A percentile compares a stretch with the other conserved stretches of the same genome.
Evolutionary conservation across 371 early-diverging fungal genomes (phyloP).

Genomic region (Circinella minor): DNA sequence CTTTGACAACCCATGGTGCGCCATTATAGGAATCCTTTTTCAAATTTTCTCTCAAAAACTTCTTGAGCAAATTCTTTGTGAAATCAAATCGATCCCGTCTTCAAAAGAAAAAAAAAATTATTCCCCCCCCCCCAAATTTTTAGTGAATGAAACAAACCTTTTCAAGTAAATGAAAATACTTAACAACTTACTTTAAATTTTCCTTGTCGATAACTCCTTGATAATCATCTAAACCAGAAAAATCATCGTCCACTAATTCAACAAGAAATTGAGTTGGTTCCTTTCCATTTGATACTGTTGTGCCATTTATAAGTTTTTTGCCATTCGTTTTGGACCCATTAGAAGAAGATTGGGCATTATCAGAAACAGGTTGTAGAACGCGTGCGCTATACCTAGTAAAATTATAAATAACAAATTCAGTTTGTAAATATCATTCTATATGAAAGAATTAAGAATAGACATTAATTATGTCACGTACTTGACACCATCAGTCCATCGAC

Average conservation of each 20-base stretch:
- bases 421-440: too few relatives aligned
- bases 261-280: conserved; percentile 6
- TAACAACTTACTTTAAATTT: conserved; percentile 41
- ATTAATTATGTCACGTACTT: conserved; percentile 30
- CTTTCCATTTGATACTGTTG: neutral
- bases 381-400: conserved; percentile 39
- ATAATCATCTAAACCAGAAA: conserved; percentile 44
- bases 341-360: conserved; percentile 9
- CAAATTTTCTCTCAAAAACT: conserved; percentile 71
- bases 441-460: too few relatives aligned
- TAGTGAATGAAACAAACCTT: neutral
- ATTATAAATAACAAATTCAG: too few relatives aligned
- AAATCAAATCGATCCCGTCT: conserved; percentile 73
- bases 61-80: conserved; percentile 72
- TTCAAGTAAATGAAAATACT: too few relatives aligned
- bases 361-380: conserved; percentile 27
- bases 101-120: neutral
- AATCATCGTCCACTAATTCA: conserved; percentile 42
- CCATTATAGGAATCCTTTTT: conserved; percentile 70
- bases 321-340: conserved; percentile 23
- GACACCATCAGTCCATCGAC: conserved; percentile 53
- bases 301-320: neutral
- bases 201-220: conserved; percentile 29
- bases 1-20: conserved; percentile 77
- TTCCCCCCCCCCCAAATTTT: neutral